Evolutionary conservation across 176 grass and related monocot genomes (phyloP).

Genomic region (Phoenix roebelenii): DNA sequence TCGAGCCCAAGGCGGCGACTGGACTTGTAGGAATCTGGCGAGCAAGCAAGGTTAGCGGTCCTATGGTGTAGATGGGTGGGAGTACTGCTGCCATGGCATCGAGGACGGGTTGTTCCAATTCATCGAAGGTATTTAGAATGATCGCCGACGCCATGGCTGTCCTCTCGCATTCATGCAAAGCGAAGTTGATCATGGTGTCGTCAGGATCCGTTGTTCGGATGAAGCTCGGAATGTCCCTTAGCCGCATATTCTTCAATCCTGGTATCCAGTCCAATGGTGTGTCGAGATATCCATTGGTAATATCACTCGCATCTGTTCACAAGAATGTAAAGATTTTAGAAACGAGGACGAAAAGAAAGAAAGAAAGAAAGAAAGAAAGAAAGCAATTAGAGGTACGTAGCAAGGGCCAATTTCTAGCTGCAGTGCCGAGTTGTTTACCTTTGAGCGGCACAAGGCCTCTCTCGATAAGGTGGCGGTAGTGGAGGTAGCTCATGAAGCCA

Average conservation of each 20-base stretch:
- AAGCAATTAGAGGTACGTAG: no score
- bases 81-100: background rate
- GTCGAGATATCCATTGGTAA: constrained; percentile 8
- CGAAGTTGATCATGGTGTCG: background rate
- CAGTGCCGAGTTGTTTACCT: no score
- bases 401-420: no score
- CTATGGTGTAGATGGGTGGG: constrained; percentile 7
- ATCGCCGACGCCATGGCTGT: constrained; percentile 2
- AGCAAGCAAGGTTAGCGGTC: background rate
- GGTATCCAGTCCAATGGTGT: background rate
- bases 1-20: background rate
- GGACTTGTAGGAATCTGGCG: background rate
- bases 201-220: background rate
- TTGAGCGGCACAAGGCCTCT: no score
- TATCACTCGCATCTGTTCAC: background rate
- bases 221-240: constrained; percentile 11
- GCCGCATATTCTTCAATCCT: constrained; percentile 2
- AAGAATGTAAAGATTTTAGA: no score
- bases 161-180: background rate
- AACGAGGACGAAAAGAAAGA: no score
- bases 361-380: no score
- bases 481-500: no score
- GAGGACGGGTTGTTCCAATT: background rate
- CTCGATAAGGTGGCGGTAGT: no score
- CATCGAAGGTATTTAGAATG: constrained; percentile 10